Percentiles rank a stretch among this genome's conserved stretches.
Conservation (phyloP, 2,329 filamentous ascomycete genomes). For the Aspergillus neotritici region DNA sequence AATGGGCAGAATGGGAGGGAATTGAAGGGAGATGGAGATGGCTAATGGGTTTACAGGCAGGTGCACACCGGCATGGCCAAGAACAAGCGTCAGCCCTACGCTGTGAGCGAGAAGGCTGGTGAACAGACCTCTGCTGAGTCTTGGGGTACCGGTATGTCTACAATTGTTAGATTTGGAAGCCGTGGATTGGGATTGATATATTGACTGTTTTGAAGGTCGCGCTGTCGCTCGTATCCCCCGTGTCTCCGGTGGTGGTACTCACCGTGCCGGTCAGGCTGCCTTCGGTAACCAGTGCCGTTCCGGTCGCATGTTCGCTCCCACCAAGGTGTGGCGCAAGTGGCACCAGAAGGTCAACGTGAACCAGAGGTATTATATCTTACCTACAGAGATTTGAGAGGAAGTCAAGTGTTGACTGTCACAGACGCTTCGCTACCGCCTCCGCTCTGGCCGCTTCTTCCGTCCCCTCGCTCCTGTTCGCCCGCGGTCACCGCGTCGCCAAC, state of each 20-base stretch:
- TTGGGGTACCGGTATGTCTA: slow-evolving; percentile 90
- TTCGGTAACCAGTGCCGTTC: slow-evolving; percentile 99
- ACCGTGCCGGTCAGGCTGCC: slow-evolving; percentile 98
- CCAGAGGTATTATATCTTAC: slow-evolving; percentile 65
- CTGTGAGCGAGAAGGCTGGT: slow-evolving; percentile 99
- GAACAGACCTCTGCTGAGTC: slow-evolving; percentile 99
- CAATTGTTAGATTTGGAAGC: slow-evolving; percentile 10
- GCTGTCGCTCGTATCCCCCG: slow-evolving; percentile 99
- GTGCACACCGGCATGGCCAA: slow-evolving; percentile 99
- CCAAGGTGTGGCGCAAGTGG: slow-evolving; percentile 99
- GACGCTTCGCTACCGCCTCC: slow-evolving; percentile 95
- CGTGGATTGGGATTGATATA: slow-evolving; percentile 8
- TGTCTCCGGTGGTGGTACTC: slow-evolving; percentile 99
- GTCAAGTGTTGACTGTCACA: slow-evolving; percentile 30
- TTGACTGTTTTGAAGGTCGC: slow-evolving; percentile 59
- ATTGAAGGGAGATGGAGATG: slow-evolving; percentile 17
- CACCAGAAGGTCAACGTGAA: slow-evolving; percentile 99
- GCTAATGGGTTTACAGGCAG: slow-evolving; percentile 46
- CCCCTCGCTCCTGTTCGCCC: slow-evolving; percentile 89
- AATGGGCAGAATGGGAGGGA: slow-evolving; percentile 7
- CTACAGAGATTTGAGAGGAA: neutral
- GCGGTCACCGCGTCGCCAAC: slow-evolving; percentile 88
- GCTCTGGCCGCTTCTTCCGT: slow-evolving; percentile 95
- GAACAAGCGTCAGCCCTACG: slow-evolving; percentile 99
- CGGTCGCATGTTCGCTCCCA: slow-evolving; percentile 99